Base-by-base conservation (phyloP, 306 rosid species). In the Astragalus membranaceus region DNA sequence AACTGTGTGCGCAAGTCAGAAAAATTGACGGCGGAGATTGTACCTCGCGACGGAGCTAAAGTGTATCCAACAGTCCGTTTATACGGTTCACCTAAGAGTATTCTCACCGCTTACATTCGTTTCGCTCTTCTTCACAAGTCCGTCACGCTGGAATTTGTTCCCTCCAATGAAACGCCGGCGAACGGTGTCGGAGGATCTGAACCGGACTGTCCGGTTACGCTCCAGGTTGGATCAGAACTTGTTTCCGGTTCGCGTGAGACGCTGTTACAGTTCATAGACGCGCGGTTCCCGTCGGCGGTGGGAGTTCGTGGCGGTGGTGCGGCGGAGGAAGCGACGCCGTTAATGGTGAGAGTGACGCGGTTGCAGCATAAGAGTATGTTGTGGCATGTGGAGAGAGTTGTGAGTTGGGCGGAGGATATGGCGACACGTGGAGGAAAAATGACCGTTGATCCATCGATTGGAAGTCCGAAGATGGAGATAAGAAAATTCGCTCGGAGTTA, bases 361-460 rank as follows among this genome's bases (percentile, higher is more conserved):
- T 37, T 89, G 83, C 97, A 92, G 71, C 97, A 92, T 11, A 78
- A 57, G 83, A 87, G 90, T 71, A 47, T 92, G 67, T 2, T 64
- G 69, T 85, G 96, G 92, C 97, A 92, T 50, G 71, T 85, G 78
- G 88, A 82, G 85, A 82, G 96, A 80, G 14, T 87, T 75, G 59
- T 89, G 83, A 79, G 88, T 75, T 92, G 97, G 97, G 80, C 75
- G 58, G 90, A 76, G 74, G 97, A 92, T 75, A 83, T 89, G 75
- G 73, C 71, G 77, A 59, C 83, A 43, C 96, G 94, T 73, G 91
- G 93, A 10, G 95, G 92, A 54, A 88, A 55, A 77, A 83, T 69
- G 71, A 78, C 85, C 14, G 78, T 78, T 29, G 89, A 89, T 83
- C 96, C 92, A 3, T 60, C 85, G 16, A 29, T 89, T 41, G 97